Conservation (phyloP, 768 basidiomycete species). For the Boletus huronensis region DNA sequence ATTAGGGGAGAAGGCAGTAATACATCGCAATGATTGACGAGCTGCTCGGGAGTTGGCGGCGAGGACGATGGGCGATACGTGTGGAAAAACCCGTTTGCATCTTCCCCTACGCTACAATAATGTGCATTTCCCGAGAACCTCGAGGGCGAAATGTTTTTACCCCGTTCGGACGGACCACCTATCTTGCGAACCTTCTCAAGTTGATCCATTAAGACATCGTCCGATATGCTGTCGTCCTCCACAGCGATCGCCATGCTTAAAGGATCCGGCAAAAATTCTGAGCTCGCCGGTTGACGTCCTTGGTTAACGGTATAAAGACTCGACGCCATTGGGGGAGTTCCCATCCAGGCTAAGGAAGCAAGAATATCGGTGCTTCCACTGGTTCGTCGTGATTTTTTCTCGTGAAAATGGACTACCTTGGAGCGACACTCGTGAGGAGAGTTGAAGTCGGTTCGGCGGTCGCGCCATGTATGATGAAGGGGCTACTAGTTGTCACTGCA, state of each 20-base stretch:
- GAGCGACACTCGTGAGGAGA: background rate
- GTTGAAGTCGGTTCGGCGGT: conserved; percentile 22
- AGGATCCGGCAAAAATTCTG: conserved; percentile 1
- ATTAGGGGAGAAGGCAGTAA: background rate
- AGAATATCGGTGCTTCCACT: conserved; percentile 25
- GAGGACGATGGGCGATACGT: background rate
- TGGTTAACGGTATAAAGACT: background rate
- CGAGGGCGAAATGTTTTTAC: background rate
- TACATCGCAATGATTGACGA: background rate
- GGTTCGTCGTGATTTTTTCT: conserved; percentile 4
- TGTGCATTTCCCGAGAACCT: background rate
- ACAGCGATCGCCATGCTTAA: conserved; percentile 43
- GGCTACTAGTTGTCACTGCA: conserved; percentile 23
- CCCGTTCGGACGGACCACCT: background rate
- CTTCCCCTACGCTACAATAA: background rate
- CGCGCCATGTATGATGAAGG: conserved; percentile 29
- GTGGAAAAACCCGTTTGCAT: background rate
- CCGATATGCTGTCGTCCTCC: conserved; percentile 47
- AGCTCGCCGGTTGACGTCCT: background rate
- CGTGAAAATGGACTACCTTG: background rate
- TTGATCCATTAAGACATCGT: conserved; percentile 47
- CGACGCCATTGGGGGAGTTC: conserved; percentile 6
- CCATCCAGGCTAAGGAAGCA: conserved; percentile 35
- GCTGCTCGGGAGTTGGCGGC: background rate
- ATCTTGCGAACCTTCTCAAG: conserved; percentile 43